Conservation (phyloP, 768 basidiomycete species). For the Candolleomyces eurysporus region DNA sequence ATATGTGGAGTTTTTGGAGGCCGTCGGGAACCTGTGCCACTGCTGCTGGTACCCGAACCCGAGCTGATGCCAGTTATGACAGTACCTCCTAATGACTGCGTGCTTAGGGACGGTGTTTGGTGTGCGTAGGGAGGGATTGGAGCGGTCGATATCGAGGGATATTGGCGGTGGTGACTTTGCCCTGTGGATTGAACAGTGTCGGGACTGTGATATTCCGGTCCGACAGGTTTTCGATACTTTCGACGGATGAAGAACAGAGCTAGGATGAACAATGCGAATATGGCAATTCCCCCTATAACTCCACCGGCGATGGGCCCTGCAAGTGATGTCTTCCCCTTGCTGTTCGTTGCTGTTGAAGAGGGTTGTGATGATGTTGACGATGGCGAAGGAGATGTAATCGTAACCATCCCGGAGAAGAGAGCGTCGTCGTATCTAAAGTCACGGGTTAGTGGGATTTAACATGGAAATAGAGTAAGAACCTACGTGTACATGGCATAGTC, state of each 20-base stretch:
- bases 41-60: background rate
- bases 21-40: background rate
- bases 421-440: background rate
- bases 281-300: conserved; percentile 5
- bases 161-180: background rate
- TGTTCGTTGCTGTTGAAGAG: background rate
- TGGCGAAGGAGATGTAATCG: background rate
- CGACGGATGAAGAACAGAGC: conserved; percentile 3
- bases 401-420: background rate
- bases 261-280: background rate
- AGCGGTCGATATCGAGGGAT: background rate
- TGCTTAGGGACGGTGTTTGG: background rate
- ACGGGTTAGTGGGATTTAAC: background rate
- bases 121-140: background rate
- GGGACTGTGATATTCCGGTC: background rate
- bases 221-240: background rate
- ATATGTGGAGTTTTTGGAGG: background rate
- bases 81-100: background rate
- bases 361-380: background rate
- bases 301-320: conserved; percentile 9
- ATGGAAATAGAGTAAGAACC: background rate
- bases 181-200: background rate
- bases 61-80: background rate
- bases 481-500: conserved; percentile 16
- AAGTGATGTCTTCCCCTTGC: background rate